Base-by-base conservation (phyloP, 1,139 yeast genomes). In the Diutina neorugosa region DNA sequence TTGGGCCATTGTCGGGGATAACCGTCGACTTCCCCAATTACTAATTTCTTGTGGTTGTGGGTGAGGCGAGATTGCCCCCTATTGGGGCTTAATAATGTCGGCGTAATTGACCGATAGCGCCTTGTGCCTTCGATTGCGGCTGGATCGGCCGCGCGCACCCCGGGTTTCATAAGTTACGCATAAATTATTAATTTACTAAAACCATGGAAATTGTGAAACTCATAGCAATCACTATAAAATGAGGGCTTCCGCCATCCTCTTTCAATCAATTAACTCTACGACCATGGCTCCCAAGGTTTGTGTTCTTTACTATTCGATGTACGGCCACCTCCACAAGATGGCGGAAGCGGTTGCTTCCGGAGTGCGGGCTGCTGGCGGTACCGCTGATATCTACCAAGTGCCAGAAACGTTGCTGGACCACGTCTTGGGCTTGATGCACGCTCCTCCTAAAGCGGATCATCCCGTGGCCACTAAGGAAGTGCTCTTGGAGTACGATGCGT, bases 281-380 rank as follows among this genome's bases (percentile, higher is more conserved):
- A 58, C 55, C 51, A 57, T 57, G 58, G 66, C 68, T 34, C 55
- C 58, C 12, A 56, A 51, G 54, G 55, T 57, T 12, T 58, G 58
- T 8, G 54, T 57, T 51, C 54, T 56, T 57, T 56, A 58, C 42
- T 57, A 57, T 51, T 57, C 59, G 21, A 56, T 57, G 52, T 56
- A 56, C 54, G 53, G 54, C 49, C 59, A 57, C 55, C 53, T 57
- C 41, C 54, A 40, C 40, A 55, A 54, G 43, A 53, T 57, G 55
- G 59, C 59, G 2, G 43, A 55, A 51, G 57, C 57, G 25, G 53
- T 55, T 27, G 54, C 56, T 44, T 51, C 54, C 27, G 59, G 59
- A 1, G 54, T 57, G 27, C 44, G 27, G 11, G 54, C 57, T 11
- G 59, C 59, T 14, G 59, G 59, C 14, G 59, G 59, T 7, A 53